Evolutionary conservation across 1,284 basidiomycete genomes (phyloP).

Genomic region (Puccinia triticina): DNA sequence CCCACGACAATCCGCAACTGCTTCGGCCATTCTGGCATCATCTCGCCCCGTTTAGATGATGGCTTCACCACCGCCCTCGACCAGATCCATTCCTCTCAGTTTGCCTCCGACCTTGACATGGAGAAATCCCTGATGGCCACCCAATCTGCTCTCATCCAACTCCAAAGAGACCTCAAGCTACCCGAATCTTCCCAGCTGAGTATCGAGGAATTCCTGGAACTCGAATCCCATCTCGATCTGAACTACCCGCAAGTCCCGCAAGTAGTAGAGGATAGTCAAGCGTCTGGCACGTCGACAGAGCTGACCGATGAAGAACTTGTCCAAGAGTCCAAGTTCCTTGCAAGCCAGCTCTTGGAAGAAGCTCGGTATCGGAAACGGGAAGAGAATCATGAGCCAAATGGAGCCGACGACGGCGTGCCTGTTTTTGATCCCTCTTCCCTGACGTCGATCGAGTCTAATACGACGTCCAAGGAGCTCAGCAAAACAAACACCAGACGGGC

Average conservation of each 20-base stretch:
- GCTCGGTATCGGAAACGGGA: slow-evolving; percentile 11
- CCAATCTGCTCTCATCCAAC: slow-evolving; percentile 39
- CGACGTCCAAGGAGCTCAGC: background rate
- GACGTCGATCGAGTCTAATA: background rate
- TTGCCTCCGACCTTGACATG: slow-evolving; percentile 33
- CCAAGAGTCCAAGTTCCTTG: slow-evolving; percentile 29
- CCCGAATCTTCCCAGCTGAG: slow-evolving; percentile 9
- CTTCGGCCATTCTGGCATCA: slow-evolving; percentile 34
- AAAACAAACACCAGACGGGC: background rate
- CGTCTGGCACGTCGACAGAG: background rate
- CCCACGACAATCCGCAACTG: slow-evolving; percentile 37
- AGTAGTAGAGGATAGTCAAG: background rate
- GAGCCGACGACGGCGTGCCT: background rate
- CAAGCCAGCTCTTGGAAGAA: slow-evolving; percentile 22
- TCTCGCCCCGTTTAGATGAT: slow-evolving; percentile 8
- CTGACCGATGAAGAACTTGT: slow-evolving; percentile 37
- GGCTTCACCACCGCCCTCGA: background rate
- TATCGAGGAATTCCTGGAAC: slow-evolving; percentile 36
- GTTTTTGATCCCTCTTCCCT: background rate
- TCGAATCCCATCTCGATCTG: slow-evolving; percentile 7
- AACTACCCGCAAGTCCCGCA: background rate
- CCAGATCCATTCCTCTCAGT: background rate
- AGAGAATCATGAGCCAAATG: background rate
- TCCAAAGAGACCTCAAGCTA: slow-evolving; percentile 16
- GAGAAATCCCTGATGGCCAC: slow-evolving; percentile 48